A percentile compares a stretch with the other conserved stretches of the same genome.
phyloP scores from a whole-genome alignment of 2,329 filamentous ascomycete genomes.

The Pseudopyricularia cyperi region DNA sequence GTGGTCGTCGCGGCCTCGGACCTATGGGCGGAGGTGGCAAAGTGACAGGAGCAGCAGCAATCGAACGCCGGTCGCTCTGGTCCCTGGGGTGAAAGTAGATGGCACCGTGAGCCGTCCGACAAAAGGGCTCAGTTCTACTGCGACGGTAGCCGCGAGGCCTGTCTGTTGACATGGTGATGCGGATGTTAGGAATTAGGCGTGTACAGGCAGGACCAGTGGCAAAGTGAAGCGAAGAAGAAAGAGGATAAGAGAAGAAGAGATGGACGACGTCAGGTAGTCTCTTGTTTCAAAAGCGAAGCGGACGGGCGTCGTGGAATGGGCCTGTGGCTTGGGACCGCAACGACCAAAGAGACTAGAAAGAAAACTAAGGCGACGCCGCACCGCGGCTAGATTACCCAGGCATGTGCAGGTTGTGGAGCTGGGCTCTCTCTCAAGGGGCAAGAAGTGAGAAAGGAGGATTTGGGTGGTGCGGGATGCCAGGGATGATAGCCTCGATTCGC shows the following conservation, averaged over 20 bases:
- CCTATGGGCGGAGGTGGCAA: slow-evolving; percentile 30
- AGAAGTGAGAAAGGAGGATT: background rate
- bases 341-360: background rate
- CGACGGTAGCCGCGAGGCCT: background rate
- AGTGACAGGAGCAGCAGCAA: slow-evolving; percentile 8
- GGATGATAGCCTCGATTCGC: background rate
- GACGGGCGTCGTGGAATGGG: background rate
- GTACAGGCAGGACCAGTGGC: background rate
- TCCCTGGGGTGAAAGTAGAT: slow-evolving; percentile 9
- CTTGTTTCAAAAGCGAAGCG: background rate
- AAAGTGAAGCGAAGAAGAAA: background rate
- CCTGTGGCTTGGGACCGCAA: background rate
- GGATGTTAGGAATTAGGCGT: background rate
- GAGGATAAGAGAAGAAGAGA: background rate
- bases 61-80: slow-evolving; percentile 9
- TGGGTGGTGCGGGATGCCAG: background rate
- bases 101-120: slow-evolving; percentile 7
- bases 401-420: background rate
- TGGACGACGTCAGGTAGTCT: background rate
- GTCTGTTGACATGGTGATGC: background rate
- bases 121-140: slow-evolving; percentile 3
- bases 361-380: background rate
- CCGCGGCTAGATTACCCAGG: background rate
- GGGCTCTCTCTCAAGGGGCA: too few species aligned
- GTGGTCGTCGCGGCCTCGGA: slow-evolving; percentile 35